Evolutionary conservation across 805 yeast genomes (phyloP).

Genomic region (Tetrapisispora pingtungensis): DNA sequence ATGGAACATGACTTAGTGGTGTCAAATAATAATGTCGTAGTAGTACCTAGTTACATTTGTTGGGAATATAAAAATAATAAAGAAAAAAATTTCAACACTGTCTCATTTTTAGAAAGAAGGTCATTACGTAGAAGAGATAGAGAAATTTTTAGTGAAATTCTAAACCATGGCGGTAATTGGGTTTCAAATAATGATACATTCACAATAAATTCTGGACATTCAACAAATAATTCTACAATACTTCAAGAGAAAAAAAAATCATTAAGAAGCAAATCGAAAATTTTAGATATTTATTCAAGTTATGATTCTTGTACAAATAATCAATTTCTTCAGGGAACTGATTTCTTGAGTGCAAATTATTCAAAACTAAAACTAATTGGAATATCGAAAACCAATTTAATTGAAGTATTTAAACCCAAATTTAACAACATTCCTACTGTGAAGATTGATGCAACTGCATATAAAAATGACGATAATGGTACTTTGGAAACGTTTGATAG

Average conservation of each 20-base stretch:
- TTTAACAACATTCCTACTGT: conserved; percentile 13
- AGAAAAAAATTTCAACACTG: not conserved
- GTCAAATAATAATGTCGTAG: not conserved
- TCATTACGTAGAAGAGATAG: not conserved
- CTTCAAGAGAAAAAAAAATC: not conserved
- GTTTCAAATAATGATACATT: not conserved
- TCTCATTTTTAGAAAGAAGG: conserved; percentile 1
- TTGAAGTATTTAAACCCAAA: conserved; percentile 17
- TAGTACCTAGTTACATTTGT: conserved; percentile 1
- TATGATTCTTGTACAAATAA: not conserved
- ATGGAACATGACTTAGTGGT: not conserved
- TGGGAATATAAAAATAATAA: conserved; percentile 1
- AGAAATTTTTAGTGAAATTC: conserved; percentile 1
- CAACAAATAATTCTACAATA: not conserved
- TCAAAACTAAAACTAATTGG: not conserved
- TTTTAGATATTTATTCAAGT: not conserved
- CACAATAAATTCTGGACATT: not conserved
- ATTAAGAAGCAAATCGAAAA: not conserved
- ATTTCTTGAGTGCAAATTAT: not conserved
- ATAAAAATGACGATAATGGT: not conserved
- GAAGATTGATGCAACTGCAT: conserved; percentile 11
- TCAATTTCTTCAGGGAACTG: not conserved
- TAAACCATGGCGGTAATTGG: conserved; percentile 2
- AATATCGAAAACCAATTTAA: not conserved
- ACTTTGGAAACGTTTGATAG: not conserved